Base-by-base conservation (phyloP, 306 rosid genomes). In the Cicer yamashitae region DNA sequence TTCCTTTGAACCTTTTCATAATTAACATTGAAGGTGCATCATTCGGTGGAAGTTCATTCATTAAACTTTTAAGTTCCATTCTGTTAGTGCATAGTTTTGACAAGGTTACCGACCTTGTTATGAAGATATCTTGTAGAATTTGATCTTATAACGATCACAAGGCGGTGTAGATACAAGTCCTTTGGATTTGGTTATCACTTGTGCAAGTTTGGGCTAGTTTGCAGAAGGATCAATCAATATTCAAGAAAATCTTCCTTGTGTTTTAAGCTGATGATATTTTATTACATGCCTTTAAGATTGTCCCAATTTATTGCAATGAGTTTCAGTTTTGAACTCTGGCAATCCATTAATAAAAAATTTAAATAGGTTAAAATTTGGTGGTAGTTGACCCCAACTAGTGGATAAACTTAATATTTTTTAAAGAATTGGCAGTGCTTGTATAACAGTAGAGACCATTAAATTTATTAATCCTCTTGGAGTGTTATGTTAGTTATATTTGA, bases 1-100 rank as follows among this genome's bases (percentile, higher is more conserved):
- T 73, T 8, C 45, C 15, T 1, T 46, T 65, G 46, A 57, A 34
- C 69, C 44, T 56, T 56, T 79, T 52, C 48, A 71, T 79, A 25
- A 15, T 53, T 72, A 40, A 44, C 34, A 0, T 54, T 13, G n/a
- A 72, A 63, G 54, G 41, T 45, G 73, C 53, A 6, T 9, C 14
- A 70, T 18, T 51, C 34, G 15, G 54, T 48, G 41, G 12, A 40
- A 70, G 71, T 38, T 68, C 48, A 14, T 67, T 17, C 50, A 44
- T 64, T 43, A 34, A 15, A 30, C 17, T 43, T 41, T 39, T 79
- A 52, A 25, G 45, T 46, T 41, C 2, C 18, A 37, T 53, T 25
- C 73, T 54, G 63, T 52, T 2, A 15, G 48, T 40, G 15, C 48
- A 9, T 18, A 8, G 34, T 44, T 43, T 14, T 69, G 64, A 58